Percentiles rank a stretch among this genome's conserved stretches.
Evolutionary conservation across 1,284 basidiomycete species (phyloP).

Genomic region (Trichosporon sp.): DNA sequence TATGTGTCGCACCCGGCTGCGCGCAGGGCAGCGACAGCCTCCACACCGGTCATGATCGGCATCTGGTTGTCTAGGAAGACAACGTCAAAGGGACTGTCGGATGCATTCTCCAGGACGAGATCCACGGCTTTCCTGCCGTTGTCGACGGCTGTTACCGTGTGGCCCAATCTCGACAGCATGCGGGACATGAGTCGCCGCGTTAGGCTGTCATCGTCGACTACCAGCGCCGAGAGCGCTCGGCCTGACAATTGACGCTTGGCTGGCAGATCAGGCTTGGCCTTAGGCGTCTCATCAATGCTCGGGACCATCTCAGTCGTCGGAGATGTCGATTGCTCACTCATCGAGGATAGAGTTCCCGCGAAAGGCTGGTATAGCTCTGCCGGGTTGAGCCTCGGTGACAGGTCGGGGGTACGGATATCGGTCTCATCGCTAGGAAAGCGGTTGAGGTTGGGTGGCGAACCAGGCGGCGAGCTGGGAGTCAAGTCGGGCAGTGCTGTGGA

Average conservation of each 20-base stretch:
- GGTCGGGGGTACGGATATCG: constrained; percentile 3
- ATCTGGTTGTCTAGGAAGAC: constrained; percentile 37
- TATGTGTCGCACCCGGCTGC: constrained; percentile 63
- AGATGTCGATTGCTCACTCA: neutral
- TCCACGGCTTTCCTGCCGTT: constrained; percentile 77
- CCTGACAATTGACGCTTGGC: neutral
- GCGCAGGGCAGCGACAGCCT: constrained; percentile 62
- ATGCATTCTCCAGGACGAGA: constrained; percentile 52
- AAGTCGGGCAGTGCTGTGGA: neutral
- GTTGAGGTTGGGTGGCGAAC: neutral
- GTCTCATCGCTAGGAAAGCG: neutral
- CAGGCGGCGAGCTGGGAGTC: neutral
- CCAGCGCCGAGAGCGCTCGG: constrained; percentile 30
- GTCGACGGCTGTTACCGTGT: constrained; percentile 71
- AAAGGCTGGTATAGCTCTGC: neutral
- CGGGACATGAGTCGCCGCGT: constrained; percentile 77
- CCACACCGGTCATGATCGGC: constrained; percentile 71
- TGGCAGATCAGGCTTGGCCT: neutral
- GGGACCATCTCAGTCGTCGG: neutral
- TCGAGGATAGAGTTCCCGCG: neutral
- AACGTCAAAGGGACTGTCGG: constrained; percentile 12
- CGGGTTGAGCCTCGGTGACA: neutral
- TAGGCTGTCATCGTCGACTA: constrained; percentile 49
- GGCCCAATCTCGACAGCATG: constrained; percentile 71
- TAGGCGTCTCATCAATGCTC: neutral